Percentiles rank a stretch among this genome's conserved stretches.
Conservation (phyloP, 129 eudicot genomes). For the Flaveria bidentis region DNA sequence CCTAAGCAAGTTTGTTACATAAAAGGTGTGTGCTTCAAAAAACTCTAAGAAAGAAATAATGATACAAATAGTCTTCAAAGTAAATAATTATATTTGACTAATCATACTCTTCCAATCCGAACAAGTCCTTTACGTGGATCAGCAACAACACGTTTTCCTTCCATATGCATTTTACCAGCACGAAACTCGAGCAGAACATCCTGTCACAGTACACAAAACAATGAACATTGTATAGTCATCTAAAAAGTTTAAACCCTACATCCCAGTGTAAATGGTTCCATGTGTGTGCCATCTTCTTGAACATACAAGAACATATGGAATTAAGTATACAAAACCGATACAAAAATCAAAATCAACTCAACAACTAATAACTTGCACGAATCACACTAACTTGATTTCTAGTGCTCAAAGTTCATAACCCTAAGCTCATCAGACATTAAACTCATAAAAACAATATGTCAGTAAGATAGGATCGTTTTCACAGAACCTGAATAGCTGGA, state of each 20-base stretch:
- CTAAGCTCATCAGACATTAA: neutral
- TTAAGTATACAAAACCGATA: neutral
- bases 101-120: constrained; percentile 86
- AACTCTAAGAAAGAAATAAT: neutral
- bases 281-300: neutral
- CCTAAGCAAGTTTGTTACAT: constrained; percentile 2
- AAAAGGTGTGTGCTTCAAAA: constrained; percentile 2
- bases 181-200: constrained; percentile 81
- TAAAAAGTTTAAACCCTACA: constrained; percentile 6
- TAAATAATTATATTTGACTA: neutral
- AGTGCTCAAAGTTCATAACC: constrained; percentile 10
- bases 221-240: constrained; percentile 7
- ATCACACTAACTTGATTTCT: neutral
- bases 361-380: neutral
- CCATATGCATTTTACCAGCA: constrained; percentile 95
- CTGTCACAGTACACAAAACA: constrained; percentile 40
- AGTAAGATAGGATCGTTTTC: neutral
- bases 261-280: neutral
- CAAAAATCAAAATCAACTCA: too few relatives aligned
- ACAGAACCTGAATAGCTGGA: constrained; percentile 58
- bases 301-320: neutral
- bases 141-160: constrained; percentile 81
- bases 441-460: neutral
- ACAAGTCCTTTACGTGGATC: constrained; percentile 94
- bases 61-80: neutral